A percentile compares a stretch with the other conserved stretches of the same genome.
phyloP scores from a whole-genome alignment of 306 rosid species.

The Clitoria ternatea region DNA sequence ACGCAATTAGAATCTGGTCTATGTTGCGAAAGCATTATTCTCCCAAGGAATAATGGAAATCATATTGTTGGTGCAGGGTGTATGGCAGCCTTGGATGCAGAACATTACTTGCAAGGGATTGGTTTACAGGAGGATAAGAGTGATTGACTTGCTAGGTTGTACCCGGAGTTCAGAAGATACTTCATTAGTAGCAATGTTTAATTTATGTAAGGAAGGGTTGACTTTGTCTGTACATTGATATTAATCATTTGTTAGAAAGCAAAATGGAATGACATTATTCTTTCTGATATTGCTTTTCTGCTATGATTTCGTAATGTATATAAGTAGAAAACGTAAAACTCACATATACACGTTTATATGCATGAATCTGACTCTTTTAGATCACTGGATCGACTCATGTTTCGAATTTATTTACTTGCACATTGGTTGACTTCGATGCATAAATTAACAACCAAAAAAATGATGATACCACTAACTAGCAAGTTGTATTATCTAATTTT shows the following conservation, averaged over 20 bases:
- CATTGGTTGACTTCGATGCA: no score
- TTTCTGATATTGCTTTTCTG: neutral
- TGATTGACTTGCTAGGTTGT: slow-evolving; percentile 30
- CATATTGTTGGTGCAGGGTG: slow-evolving; percentile 58
- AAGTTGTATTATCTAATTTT: no score
- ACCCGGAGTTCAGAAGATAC: slow-evolving; percentile 13
- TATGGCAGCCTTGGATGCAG: slow-evolving; percentile 98
- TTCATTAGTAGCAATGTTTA: slow-evolving; percentile 35
- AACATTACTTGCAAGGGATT: slow-evolving; percentile 76
- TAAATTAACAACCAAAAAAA: no score
- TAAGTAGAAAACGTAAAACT: neutral
- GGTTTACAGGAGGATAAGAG: slow-evolving; percentile 47
- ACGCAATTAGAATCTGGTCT: neutral
- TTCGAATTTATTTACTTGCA: no score
- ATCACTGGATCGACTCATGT: no score
- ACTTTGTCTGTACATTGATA: neutral
- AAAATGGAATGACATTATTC: neutral
- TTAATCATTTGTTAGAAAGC: slow-evolving; percentile 13
- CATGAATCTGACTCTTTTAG: no score
- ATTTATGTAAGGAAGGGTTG: neutral
- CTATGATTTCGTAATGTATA: neutral
- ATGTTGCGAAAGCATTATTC: neutral
- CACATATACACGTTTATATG: neutral
- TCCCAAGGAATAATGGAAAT: slow-evolving; percentile 21
- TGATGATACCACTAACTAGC: no score